These are phyloP conservation scores for Cymbidium sinense DNA, from an alignment of 106 monocot genomes.

Conservation along the genomic window DNA sequence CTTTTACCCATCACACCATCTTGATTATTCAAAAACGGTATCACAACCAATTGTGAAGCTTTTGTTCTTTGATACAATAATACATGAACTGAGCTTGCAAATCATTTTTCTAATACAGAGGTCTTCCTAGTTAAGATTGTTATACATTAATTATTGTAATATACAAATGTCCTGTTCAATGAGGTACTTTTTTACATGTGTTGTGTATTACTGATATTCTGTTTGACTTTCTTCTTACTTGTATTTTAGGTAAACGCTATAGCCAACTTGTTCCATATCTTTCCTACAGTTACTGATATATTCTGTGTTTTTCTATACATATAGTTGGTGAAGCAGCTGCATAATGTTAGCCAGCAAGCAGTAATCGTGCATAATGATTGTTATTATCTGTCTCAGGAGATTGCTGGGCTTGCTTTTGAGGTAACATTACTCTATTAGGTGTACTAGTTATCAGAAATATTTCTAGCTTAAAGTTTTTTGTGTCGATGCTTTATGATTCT, in stretches of 20 bases:
- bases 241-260: neutral
- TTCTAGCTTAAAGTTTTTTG: neutral
- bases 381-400: constrained; percentile 72
- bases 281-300: neutral
- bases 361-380: constrained; percentile 75
- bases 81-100: neutral
- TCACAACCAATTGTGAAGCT: neutral
- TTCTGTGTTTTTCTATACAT: constrained; percentile 15
- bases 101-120: neutral
- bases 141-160: neutral
- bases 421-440: constrained; percentile 20
- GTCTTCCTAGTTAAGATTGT: neutral
- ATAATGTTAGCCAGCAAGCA: constrained; percentile 60
- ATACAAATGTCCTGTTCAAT: neutral
- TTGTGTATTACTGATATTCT: neutral
- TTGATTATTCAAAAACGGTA: too few relatives aligned
- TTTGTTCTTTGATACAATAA: neutral
- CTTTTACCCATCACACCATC: too few relatives aligned
- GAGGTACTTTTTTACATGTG: neutral
- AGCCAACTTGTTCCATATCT: neutral
- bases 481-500: neutral
- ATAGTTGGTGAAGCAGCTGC: constrained; percentile 75
- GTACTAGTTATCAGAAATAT: neutral
- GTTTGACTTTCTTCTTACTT: neutral
- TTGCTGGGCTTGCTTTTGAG: constrained; percentile 87